Conservation (phyloP, 768 basidiomycete species). For the Melanogaster broomeanus region DNA sequence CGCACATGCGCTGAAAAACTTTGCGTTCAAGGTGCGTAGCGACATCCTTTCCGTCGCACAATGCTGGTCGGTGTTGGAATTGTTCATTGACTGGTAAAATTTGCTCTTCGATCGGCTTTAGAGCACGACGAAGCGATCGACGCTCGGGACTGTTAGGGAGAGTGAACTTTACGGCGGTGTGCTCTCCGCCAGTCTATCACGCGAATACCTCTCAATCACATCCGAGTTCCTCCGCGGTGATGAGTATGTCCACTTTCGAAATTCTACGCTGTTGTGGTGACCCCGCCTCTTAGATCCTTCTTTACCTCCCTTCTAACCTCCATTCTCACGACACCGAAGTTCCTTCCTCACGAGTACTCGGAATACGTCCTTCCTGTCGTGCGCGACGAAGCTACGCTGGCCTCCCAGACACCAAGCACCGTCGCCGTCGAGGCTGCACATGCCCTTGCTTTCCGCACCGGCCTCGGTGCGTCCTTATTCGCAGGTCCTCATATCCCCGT, state of each 20-base stretch:
- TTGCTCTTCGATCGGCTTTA: conserved; percentile 32
- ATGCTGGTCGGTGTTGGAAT: background rate
- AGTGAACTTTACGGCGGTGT: conserved; percentile 93
- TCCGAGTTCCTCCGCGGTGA: conserved; percentile 95
- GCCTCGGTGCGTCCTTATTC: conserved; percentile 90
- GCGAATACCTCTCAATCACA: conserved; percentile 91
- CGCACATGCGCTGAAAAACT: conserved; percentile 95
- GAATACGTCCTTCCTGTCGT: conserved; percentile 76
- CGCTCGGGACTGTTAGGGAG: conserved; percentile 88
- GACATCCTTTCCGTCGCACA: background rate
- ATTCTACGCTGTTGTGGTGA: background rate
- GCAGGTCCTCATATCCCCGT: conserved; percentile 68
- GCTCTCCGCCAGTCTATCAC: conserved; percentile 76
- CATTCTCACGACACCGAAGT: conserved; percentile 81
- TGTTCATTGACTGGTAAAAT: background rate
- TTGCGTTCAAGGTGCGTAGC: conserved; percentile 90
- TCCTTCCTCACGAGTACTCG: conserved; percentile 73
- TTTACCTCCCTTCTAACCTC: conserved; percentile 90
- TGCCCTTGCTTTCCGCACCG: conserved; percentile 87
- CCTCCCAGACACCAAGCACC: conserved; percentile 57
- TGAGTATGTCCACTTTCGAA: conserved; percentile 66
- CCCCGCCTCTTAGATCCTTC: conserved; percentile 56
- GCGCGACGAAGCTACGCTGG: conserved; percentile 66
- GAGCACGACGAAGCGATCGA: conserved; percentile 86
- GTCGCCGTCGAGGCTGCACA: conserved; percentile 88